A percentile compares a stretch with the other conserved stretches of the same genome.
phyloP scores from a whole-genome alignment of 2,329 filamentous ascomycete genomes.

The Ambrosiella xylebori region DNA sequence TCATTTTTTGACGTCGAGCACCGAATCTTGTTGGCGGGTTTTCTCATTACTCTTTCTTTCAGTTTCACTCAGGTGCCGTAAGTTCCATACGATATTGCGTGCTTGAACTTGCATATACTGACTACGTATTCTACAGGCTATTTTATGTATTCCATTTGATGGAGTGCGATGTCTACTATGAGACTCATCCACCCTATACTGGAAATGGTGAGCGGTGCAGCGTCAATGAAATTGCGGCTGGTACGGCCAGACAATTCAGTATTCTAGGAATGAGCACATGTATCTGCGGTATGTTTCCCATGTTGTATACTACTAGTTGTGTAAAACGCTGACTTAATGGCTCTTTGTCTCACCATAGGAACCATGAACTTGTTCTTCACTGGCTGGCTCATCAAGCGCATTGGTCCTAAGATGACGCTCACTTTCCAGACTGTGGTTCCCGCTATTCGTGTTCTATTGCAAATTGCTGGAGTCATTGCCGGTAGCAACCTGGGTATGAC shows the following conservation, averaged over 20 bases:
- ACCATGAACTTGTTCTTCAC: slow-evolving; percentile 50
- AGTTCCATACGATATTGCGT: slow-evolving; percentile 18
- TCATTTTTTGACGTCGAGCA: slow-evolving; percentile 21
- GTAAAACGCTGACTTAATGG: background rate
- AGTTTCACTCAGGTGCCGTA: slow-evolving; percentile 33
- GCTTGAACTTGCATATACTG: background rate
- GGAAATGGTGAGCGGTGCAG: slow-evolving; percentile 37
- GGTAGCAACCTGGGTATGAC: slow-evolving; percentile 47
- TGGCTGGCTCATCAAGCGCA: slow-evolving; percentile 47
- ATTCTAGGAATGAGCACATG: slow-evolving; percentile 51
- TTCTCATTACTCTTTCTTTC: slow-evolving; percentile 37
- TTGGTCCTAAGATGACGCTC: slow-evolving; percentile 46
- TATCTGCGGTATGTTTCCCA: slow-evolving; percentile 34
- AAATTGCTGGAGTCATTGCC: slow-evolving; percentile 45
- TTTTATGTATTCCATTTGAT: slow-evolving; percentile 54
- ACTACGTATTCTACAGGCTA: slow-evolving; percentile 19
- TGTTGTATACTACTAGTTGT: background rate
- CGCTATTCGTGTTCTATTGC: slow-evolving; percentile 42
- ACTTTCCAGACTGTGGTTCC: slow-evolving; percentile 47
- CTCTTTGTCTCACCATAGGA: slow-evolving; percentile 14
- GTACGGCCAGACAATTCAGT: slow-evolving; percentile 45
- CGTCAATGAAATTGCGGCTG: slow-evolving; percentile 43
- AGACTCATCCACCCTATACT: slow-evolving; percentile 32
- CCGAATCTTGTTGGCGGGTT: slow-evolving; percentile 38
- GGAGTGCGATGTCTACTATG: slow-evolving; percentile 55